Base-by-base conservation (phyloP, 2,329 filamentous ascomycete genomes). In the Diaporthe ilicicola region DNA sequence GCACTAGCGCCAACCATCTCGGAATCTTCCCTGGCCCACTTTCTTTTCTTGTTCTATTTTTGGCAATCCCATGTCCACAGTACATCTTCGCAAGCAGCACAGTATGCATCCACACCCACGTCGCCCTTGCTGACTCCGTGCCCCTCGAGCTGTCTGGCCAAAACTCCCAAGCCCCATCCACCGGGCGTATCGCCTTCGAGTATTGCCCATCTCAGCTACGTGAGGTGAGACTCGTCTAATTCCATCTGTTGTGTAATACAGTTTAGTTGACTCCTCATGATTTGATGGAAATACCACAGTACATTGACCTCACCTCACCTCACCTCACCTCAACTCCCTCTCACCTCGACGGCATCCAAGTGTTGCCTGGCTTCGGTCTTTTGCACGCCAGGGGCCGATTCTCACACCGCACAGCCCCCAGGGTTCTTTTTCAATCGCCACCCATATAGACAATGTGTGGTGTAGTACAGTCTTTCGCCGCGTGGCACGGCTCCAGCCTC, bases 11-110 rank as follows among this genome's bases (percentile, higher is more conserved):
- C 42, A 64, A 37, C 59, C 44, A 50, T 48, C 59, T 64, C 59
- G 59, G 59, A 64, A 64, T 50, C 65, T 50, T 67, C 42, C 65
- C 51, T 59, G 8, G 42, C 24, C 51, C 39, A 37, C 44, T 29
- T 7, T 7, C 54, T 27, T 32, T 27, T 48, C 42, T 59, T 42
- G n/a, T 51, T n/a, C 66, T 68, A 68, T 68, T 59, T 59, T 68
- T 68, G 32, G 66, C 53, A 39, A 1, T 4, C 44, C 17, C 17
- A 50, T 24, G 42, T 29, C 24, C 53, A 50, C 44, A 48, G 66
- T 56, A 50, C 22, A 32, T 22, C 24, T 13, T 24, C 1, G 15
- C 17, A 4, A 19, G 17, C 39, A 13, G 6, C 27, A 56, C 64
- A 24, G 37, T 55, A 34, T 13, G 17, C 46, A 65, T 39, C 32